Base-by-base conservation (phyloP, 1,284 basidiomycete species). In the Naganishia liquefaciens region DNA sequence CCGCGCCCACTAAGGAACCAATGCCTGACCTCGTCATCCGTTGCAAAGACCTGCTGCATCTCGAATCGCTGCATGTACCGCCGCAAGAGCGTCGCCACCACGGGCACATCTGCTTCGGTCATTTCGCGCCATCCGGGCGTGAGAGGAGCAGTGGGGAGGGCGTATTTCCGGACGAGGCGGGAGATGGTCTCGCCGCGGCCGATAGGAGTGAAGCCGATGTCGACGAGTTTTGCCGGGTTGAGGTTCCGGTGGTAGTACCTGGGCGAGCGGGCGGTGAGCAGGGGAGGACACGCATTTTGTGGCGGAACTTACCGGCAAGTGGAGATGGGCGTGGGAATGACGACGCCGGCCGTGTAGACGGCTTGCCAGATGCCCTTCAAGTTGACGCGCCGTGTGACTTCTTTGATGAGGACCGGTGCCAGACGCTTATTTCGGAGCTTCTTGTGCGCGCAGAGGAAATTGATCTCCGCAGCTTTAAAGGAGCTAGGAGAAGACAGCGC, bases 371-470 rank as follows among this genome's bases (percentile, higher is more conserved):
- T 84, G 54, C 93, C 90, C 68, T 86, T 85, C 21, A 98, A 82
- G 77, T 99, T 87, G 68, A 91, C 91, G 73, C 91, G 90, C 19
- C 96, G 85, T 0, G 96, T 99, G 30, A 99, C 90, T 78, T 99
- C 96, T 78, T 98, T 97, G 81, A 99, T 99, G 57, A 99, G 84
- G 28, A 99, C 91, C 0, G 96, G 96, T 0, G 96, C 89, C 21
- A 99, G 84, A 40, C 96, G 89, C 77, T 98, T 99, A 5, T 92
- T 91, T 15, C 96, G 88, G 53, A 99, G 81, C 79, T 97, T 97
- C 81, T 99, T 99, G 84, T 98, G 95, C 3, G 98, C 88, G 73
- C 93, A 97, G 55, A 99, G 87, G 79, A 94, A 99, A 80, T 99
- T 99, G 81, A 99, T 95, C 80, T 99, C 96, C 72, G 88, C 87